Base-by-base conservation (phyloP, 225 moss, liverwort and hornwort genomes). In the Neckera pumila region DNA sequence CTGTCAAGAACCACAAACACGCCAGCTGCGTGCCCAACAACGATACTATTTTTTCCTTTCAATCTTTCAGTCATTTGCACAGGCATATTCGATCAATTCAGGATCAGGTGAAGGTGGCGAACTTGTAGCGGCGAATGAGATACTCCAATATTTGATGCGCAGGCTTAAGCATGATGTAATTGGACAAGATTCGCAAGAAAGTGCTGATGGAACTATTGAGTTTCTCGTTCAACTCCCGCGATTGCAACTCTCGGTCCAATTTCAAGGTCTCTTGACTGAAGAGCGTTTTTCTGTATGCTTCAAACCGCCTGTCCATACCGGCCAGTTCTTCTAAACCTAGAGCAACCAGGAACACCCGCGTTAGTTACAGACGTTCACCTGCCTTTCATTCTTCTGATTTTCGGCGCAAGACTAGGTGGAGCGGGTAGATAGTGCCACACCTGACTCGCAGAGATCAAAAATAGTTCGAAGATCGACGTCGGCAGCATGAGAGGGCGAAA, bases 111-210 rank as follows among this genome's bases (percentile, higher is more conserved):
- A 54, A 84, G 86, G 74, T 49, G 63, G 87, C 96, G 78, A 87
- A 98, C 98, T 97, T 99, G 93, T 96, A 93, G 73, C 96, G 99
- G 88, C 99, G 94, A 82, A 99, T 95, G 63, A 99, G 93, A 88
- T 97, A 99, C 86, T 99, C 99, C 83, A 99, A 85, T n/a, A 94
- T 90, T 86, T 95, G 95, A 89, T 97, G 99, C 16, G 96, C 95
- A 86, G 97, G 95, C 84, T 93, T 94, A 45, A 97, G 95, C 94
- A 99, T 88, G 43, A 94, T 89, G 85, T 96, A 97, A 62, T 91
- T 92, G 34, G 96, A 95, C 82, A 99, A 87, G 60, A 97, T 89
- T 70, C 96, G 94, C 83, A 99, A 94, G 89, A 93, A 96, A 47
- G 86, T 73, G 33, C 92, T 36, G 60, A 99, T 95, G 34, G 96